A percentile compares a stretch with the other conserved stretches of the same genome.
Evolutionary conservation across 2,329 filamentous ascomycete genomes (phyloP).

Genomic region (Nemania bipapillata): DNA sequence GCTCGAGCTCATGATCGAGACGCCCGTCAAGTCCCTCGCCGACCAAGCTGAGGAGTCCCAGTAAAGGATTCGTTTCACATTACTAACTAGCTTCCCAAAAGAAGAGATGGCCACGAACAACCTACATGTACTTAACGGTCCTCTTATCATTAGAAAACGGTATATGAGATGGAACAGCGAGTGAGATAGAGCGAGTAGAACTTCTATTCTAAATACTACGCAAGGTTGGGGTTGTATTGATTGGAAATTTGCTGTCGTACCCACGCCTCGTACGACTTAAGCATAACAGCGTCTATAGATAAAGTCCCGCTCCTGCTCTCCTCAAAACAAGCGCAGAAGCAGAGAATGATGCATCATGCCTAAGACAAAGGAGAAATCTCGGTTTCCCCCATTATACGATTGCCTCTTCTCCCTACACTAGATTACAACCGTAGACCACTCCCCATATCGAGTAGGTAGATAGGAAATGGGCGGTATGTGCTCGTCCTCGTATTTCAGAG

Average conservation of each 20-base stretch:
- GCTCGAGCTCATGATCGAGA: conserved; percentile 70
- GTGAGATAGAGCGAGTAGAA: not conserved
- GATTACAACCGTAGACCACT: conserved; percentile 40
- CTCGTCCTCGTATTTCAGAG: conserved; percentile 13
- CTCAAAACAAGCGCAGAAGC: conserved; percentile 15
- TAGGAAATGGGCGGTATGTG: conserved; percentile 8
- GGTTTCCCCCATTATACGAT: conserved; percentile 14
- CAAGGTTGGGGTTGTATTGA: conserved; percentile 36
- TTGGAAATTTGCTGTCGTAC: conserved; percentile 15
- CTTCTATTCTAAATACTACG: not conserved
- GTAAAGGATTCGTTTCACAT: not conserved
- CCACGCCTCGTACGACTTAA: conserved; percentile 1
- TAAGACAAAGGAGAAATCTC: conserved; percentile 27
- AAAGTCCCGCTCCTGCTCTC: conserved; percentile 11
- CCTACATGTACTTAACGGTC: not conserved
- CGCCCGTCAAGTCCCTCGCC: conserved; percentile 44
- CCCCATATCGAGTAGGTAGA: conserved; percentile 16
- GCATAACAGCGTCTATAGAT: conserved; percentile 29
- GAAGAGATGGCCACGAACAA: not conserved
- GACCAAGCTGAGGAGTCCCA: conserved; percentile 12
- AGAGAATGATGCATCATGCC: conserved; percentile 30
- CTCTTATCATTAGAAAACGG: not conserved
- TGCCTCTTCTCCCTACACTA: conserved; percentile 39
- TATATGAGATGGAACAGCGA: not conserved
- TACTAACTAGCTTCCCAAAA: not conserved